These are phyloP conservation scores for Pseudohalonectria lignicola DNA, from an alignment of 2,329 filamentous ascomycete species.

Conservation along the genomic window DNA sequence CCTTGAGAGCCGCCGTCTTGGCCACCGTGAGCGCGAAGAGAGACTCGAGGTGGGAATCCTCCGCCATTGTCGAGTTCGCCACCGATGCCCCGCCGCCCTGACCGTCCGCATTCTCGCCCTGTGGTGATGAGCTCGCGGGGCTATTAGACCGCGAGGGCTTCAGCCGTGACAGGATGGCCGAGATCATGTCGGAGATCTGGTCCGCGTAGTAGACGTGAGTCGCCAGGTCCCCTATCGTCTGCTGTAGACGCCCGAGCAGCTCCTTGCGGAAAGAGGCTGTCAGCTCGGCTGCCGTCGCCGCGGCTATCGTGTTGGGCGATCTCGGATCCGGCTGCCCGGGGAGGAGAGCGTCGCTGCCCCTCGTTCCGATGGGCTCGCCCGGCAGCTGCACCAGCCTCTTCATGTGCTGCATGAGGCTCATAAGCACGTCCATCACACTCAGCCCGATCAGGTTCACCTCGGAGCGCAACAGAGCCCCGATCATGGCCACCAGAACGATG, in stretches of 20 bases:
- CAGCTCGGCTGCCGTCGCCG: conserved; percentile 22
- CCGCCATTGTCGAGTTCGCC: conserved; percentile 16
- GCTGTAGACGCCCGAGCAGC: conserved; percentile 61
- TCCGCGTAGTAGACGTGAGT: conserved; percentile 96
- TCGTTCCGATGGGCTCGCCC: conserved; percentile 21
- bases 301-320: conserved; percentile 13
- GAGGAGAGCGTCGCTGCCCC: conserved; percentile 9
- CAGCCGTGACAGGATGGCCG: conserved; percentile 65
- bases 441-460: conserved; percentile 90
- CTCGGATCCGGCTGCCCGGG: conserved; percentile 16
- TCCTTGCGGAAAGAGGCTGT: conserved; percentile 42
- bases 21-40: conserved; percentile 42
- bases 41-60: conserved; percentile 32
- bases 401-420: conserved; percentile 77
- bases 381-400: conserved; percentile 62
- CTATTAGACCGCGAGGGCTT: conserved; percentile 48
- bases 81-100: conserved; percentile 16
- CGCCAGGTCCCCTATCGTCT: conserved; percentile 80
- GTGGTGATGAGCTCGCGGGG: conserved; percentile 27
- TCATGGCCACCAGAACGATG: conserved; percentile 63
- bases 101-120: conserved; percentile 36
- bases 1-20: conserved; percentile 57
- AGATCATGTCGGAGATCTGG: conserved; percentile 90
- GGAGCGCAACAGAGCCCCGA: conserved; percentile 74
- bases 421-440: conserved; percentile 88